Evolutionary conservation across 768 basidiomycete species (phyloP), one percentile per base, ranked within the genome.

Genomic region (Russula ochroleuca): DNA sequence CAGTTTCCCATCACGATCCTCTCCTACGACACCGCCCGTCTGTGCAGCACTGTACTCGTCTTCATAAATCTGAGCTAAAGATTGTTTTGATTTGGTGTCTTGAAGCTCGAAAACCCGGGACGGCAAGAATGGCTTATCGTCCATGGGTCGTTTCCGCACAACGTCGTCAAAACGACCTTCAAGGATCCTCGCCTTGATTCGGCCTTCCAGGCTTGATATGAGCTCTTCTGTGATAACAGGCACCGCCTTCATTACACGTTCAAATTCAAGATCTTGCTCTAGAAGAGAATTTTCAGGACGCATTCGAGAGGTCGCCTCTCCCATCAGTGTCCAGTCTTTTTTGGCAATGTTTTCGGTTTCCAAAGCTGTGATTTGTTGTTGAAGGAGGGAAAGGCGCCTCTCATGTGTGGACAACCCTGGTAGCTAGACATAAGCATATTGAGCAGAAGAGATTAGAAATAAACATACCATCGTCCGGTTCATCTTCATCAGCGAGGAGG

Each of bases 61-160:
- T 72, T 97, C 97, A 75, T 98, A 98, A 45, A 99, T 91, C 76
- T 98, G 90, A 15, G 94, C 95, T 51, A 99, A 82, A 0, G 92
- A 94, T 72, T 92, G 88, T 5, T 84, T 79, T 9, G 92, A 94
- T 72, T 95, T 91, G 4, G 84, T 86, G 70, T 96, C 94, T 72
- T 93, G 86, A 10, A 98, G 77, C 72, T 98, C 95, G 63, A 97
- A 85, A 61, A 92, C 78, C 37, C 89, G 85, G 0, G 94, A 97
- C 0, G 96, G 93, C 0, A 98, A 78, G 80, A 95, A 98, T 0
- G 95, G 86, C 67, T 88, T 91, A 67, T 94, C 86, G 48, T 93
- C 90, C 59, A 86, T 72, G 0, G 87, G 81, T 2, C 88, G 84
- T 61, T 86, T 79, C n/a, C 95, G 90, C 58, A 90, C 83, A 38